A percentile compares a stretch with the other conserved stretches of the same genome.
Conservation (phyloP, 306 rosid species). For the Corylus heterophylla region DNA sequence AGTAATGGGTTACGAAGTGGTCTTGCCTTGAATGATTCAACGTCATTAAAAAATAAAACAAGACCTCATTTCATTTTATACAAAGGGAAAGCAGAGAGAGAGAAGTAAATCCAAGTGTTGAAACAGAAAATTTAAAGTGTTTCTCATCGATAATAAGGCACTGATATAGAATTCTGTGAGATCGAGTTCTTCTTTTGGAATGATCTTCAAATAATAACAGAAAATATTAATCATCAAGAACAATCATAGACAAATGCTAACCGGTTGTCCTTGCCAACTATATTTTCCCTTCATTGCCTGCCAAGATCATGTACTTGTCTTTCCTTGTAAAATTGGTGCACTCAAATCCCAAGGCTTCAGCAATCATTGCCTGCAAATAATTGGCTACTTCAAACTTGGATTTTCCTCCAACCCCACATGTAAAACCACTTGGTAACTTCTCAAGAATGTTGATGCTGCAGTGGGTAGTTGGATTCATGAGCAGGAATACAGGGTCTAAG, state of each 20-base stretch:
- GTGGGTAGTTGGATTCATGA: not conserved
- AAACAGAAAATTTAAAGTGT: no score
- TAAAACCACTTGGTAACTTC: not conserved
- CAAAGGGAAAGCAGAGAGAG: no score
- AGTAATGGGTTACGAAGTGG: no score
- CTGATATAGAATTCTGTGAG: no score
- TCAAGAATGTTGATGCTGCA: not conserved
- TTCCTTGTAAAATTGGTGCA: constrained; percentile 7
- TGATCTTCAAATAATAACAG: no score
- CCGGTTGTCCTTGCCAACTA: not conserved
- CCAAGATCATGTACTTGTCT: constrained; percentile 14
- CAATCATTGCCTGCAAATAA: not conserved
- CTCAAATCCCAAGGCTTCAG: constrained; percentile 1
- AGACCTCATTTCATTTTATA: no score
- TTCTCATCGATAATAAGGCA: no score
- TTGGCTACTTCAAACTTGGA: constrained; percentile 11
- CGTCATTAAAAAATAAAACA: no score
- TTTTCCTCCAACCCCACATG: constrained; percentile 1
- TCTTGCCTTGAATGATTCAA: no score
- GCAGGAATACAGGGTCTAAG: not conserved
- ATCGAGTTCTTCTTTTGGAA: no score
- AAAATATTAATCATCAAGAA: not conserved
- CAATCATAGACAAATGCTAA: not conserved
- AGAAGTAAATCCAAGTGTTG: no score
- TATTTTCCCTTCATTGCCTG: constrained; percentile 4